Evolutionary conservation across 2,329 filamentous ascomycete species (phyloP).

Genomic region (Colletotrichum endophyticum): DNA sequence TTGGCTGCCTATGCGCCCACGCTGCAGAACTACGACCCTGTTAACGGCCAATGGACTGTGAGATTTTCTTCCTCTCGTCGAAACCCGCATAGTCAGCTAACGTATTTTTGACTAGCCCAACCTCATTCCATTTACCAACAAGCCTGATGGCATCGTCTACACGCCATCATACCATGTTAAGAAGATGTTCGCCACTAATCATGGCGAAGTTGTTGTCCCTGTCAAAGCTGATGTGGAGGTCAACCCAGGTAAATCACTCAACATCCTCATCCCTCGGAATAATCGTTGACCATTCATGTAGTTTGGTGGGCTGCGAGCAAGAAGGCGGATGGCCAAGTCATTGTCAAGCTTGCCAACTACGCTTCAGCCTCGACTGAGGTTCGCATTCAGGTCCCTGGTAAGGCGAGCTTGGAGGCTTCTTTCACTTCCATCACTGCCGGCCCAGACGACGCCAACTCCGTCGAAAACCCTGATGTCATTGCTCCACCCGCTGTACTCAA

Average conservation of each 20-base stretch:
- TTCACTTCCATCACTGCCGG: not conserved
- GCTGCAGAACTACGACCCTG: not conserved
- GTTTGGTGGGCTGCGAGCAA: not conserved
- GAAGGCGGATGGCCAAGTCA: not conserved
- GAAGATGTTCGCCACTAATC: not conserved
- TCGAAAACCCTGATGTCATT: not conserved
- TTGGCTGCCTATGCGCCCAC: not conserved
- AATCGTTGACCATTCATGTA: not conserved
- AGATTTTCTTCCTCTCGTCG: not conserved
- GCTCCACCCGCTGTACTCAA: not conserved
- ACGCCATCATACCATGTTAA: not conserved
- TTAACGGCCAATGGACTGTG: not conserved
- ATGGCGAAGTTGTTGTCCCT: not conserved
- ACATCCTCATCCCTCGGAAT: not conserved
- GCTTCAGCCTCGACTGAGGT: not conserved
- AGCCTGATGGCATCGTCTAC: not conserved
- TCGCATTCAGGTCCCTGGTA: not conserved
- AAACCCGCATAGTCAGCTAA: not conserved
- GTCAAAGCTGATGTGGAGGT: not conserved
- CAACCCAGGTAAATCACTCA: not conserved
- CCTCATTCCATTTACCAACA: not conserved
- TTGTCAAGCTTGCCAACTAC: not conserved
- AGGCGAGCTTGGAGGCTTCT: not conserved
- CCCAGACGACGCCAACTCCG: not conserved
- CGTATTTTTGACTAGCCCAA: not conserved